Percentiles rank a stretch among this genome's conserved stretches.
These are phyloP conservation scores for Cutaneotrichosporon sp. DNA, from an alignment of 1,284 basidiomycete species.

Conservation along the genomic window DNA sequence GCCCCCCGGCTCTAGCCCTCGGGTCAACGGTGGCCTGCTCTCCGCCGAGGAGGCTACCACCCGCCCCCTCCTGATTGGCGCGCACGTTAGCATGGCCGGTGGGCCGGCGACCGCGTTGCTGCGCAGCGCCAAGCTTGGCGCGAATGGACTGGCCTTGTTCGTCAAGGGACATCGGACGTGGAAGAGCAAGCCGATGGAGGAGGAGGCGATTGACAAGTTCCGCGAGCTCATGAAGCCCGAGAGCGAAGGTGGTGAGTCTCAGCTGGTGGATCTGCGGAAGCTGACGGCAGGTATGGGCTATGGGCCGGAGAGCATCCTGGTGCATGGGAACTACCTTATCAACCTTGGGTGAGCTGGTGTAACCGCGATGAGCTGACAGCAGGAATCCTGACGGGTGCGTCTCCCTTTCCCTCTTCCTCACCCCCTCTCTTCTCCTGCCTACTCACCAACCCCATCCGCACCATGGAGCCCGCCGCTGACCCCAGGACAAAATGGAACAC, in stretches of 20 bases:
- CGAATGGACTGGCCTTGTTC: slow-evolving; percentile 79
- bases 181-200: slow-evolving; percentile 64
- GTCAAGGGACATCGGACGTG: slow-evolving; percentile 81
- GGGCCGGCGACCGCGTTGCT: slow-evolving; percentile 72
- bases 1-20: slow-evolving; percentile 5
- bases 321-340: slow-evolving; percentile 82
- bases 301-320: slow-evolving; percentile 63
- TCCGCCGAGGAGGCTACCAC: slow-evolving; percentile 1
- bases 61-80: slow-evolving; percentile 60
- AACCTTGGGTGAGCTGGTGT: slow-evolving; percentile 67
- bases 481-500: slow-evolving; percentile 70
- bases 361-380: slow-evolving; percentile 15
- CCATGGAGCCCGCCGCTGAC: not conserved
- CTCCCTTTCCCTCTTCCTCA: not conserved
- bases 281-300: slow-evolving; percentile 59
- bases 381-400: slow-evolving; percentile 69
- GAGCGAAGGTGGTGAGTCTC: slow-evolving; percentile 42
- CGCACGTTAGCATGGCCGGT: slow-evolving; percentile 77
- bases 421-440: not conserved
- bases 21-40: slow-evolving; percentile 25
- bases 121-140: slow-evolving; percentile 73
- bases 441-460: not conserved
- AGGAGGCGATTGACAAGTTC: slow-evolving; percentile 61
- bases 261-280: not conserved
- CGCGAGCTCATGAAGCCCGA: slow-evolving; percentile 58